Base-by-base conservation (phyloP, 2,329 filamentous ascomycete genomes). In the Fusarium bulbicola region DNA sequence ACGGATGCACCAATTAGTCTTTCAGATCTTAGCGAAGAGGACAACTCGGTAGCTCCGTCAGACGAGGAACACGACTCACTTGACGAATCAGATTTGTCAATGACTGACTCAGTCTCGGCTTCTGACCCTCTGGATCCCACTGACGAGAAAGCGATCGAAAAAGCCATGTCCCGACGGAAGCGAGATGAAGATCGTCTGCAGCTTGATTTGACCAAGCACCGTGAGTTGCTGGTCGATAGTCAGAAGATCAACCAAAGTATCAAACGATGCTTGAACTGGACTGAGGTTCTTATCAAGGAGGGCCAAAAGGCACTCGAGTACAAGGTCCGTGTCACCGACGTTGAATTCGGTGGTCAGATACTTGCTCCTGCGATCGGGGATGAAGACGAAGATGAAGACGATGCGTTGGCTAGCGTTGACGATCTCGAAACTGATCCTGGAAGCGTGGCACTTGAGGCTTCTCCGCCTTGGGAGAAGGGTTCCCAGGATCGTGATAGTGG, bases 211-310 rank as follows among this genome's bases (percentile, higher is more conserved):
- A 89, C 91, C 7, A 95, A 95, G 79, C 96, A 99, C 80, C 93
- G 95, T 74, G 92, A 97, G 78, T 86, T 98, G 3, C 88, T 99
- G 14, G 86, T 95, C 43, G 95, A 97, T 80, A 96, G 93, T 74
- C 95, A 98, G 79, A 97, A 95, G 84, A 95, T 98, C 86, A 98
- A 98, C 79, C 93, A 97, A 80, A 97, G 93, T 80, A 88, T 99
- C 50, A 97, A 94, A 81, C 89, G 94, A 53, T 99, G 96, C 81
- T 87, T 98, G 39, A 91, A 91, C 74, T 95, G 94, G 89, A 97
- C 95, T 0, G 95, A 99, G 79, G 92, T 93, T 71, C 87, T 99
- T 49, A 97, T 99, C 80, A 92, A 90, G 54, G 95, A 98, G 76
- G 96, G 93, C 11, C 93, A 91, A 78, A 95, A 94, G 79, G 96